Percentiles rank a stretch among this genome's conserved stretches.
These are phyloP conservation scores for Curvularia hawaiiensis DNA, from an alignment of 2,329 filamentous ascomycete genomes.

Conservation along the genomic window DNA sequence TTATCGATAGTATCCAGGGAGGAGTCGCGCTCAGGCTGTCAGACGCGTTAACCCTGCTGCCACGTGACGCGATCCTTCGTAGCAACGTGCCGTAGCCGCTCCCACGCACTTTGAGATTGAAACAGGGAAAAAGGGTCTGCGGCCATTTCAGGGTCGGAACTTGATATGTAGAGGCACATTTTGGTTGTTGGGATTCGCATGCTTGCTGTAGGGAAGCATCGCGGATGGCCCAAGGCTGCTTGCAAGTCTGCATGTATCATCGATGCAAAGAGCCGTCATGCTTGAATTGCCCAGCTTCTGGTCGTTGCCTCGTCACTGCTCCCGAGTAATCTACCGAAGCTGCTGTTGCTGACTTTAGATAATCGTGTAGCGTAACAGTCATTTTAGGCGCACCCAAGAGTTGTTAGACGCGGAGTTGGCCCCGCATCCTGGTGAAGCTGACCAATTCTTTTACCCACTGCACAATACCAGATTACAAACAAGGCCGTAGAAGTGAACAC, in stretches of 20 bases:
- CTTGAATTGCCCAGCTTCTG: background rate
- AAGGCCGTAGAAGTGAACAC: background rate
- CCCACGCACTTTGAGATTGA: background rate
- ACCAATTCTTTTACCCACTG: slow-evolving; percentile 1
- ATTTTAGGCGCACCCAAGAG: background rate
- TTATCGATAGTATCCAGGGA: slow-evolving; percentile 28
- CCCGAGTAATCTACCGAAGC: background rate
- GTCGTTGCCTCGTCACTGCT: background rate
- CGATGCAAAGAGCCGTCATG: background rate
- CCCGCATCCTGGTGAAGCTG: background rate
- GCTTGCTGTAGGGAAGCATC: background rate
- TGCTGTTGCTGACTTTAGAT: background rate
- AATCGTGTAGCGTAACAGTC: slow-evolving; percentile 3
- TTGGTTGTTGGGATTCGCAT: background rate
- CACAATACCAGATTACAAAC: background rate
- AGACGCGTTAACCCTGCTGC: slow-evolving; percentile 6
- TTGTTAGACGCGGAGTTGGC: background rate
- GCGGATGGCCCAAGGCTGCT: background rate
- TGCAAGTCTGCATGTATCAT: background rate
- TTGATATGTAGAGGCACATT: background rate
- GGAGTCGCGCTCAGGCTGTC: slow-evolving; percentile 18
- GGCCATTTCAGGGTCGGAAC: too few species aligned
- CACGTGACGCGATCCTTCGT: slow-evolving; percentile 18
- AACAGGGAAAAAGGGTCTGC: background rate
- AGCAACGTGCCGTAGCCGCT: background rate